Conservation (phyloP, 495 filamentous ascomycete genomes). For the Talaromyces proteolyticus region DNA sequence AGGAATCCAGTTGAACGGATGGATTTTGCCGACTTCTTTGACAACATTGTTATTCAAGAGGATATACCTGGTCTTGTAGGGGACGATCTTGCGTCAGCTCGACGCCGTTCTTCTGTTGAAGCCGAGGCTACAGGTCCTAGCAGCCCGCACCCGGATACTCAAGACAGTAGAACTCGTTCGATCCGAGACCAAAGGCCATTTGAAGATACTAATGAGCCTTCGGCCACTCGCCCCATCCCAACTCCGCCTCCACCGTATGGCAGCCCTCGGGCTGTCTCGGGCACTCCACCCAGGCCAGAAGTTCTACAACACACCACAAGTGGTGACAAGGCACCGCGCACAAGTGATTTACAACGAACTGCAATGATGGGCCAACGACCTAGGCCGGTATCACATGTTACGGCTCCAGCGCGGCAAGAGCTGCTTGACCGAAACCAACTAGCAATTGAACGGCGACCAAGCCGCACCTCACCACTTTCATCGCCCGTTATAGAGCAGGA, state of each 20-base stretch:
- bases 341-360: slow-evolving; percentile 18
- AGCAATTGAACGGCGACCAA: slow-evolving; percentile 14
- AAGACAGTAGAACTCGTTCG: slow-evolving; percentile 9
- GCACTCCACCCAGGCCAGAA: slow-evolving; percentile 27
- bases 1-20: slow-evolving; percentile 78
- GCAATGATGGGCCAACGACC: slow-evolving; percentile 30
- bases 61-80: slow-evolving; percentile 78
- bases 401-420: slow-evolving; percentile 58
- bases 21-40: slow-evolving; percentile 78
- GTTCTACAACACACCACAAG: slow-evolving; percentile 34
- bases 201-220: slow-evolving; percentile 4
- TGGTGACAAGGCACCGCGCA: slow-evolving; percentile 26
- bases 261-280: slow-evolving; percentile 24
- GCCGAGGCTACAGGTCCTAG: not conserved
- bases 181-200: not conserved
- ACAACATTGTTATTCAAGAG: slow-evolving; percentile 62
- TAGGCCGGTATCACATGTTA: slow-evolving; percentile 40
- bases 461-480: slow-evolving; percentile 15
- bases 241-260: slow-evolving; percentile 17
- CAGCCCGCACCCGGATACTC: slow-evolving; percentile 21
- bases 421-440: slow-evolving; percentile 27
- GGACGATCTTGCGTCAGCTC: slow-evolving; percentile 55
- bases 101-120: slow-evolving; percentile 15
- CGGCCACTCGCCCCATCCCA: slow-evolving; percentile 15
- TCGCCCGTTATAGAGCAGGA: slow-evolving; percentile 37